Conservation (phyloP, 1,139 yeast genomes). For the Pichia sp. region DNA sequence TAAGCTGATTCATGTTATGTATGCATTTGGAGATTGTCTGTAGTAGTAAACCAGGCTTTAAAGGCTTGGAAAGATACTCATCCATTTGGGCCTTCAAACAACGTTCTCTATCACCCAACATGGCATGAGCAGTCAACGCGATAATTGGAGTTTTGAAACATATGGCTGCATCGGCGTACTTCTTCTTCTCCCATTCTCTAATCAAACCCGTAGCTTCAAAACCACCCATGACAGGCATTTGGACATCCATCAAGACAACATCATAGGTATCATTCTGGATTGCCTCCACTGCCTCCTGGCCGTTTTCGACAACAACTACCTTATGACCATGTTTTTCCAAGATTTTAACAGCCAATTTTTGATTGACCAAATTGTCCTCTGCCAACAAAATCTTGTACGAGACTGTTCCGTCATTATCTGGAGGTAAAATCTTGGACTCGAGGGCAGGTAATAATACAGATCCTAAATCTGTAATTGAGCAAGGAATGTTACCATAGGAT, state of each 20-base stretch:
- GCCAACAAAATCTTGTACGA: constrained; percentile 73
- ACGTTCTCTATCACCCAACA: constrained; percentile 84
- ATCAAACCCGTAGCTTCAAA: constrained; percentile 85
- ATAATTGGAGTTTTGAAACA: constrained; percentile 71
- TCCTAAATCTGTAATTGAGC: constrained; percentile 75
- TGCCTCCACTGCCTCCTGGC: constrained; percentile 77
- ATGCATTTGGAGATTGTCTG: constrained; percentile 84
- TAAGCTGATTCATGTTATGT: constrained; percentile 58
- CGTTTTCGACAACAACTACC: constrained; percentile 81
- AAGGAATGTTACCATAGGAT: constrained; percentile 84
- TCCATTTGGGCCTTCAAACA: constrained; percentile 89
- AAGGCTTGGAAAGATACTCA: constrained; percentile 80
- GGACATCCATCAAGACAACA: constrained; percentile 90
- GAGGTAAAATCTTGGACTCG: constrained; percentile 76
- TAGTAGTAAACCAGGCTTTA: constrained; percentile 74
- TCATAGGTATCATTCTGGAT: constrained; percentile 64
- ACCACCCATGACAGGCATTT: constrained; percentile 95
- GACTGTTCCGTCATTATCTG: constrained; percentile 73
- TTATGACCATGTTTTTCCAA: constrained; percentile 78
- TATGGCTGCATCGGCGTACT: constrained; percentile 62
- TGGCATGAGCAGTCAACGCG: constrained; percentile 87
- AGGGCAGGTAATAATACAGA: constrained; percentile 80
- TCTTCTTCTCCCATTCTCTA: constrained; percentile 82
- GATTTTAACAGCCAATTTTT: constrained; percentile 77
- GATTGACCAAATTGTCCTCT: constrained; percentile 83